Evolutionary conservation across 164 flowering plant species (phyloP), one percentile per base, ranked within the genome.

Genomic region (Vitis labrusca): DNA sequence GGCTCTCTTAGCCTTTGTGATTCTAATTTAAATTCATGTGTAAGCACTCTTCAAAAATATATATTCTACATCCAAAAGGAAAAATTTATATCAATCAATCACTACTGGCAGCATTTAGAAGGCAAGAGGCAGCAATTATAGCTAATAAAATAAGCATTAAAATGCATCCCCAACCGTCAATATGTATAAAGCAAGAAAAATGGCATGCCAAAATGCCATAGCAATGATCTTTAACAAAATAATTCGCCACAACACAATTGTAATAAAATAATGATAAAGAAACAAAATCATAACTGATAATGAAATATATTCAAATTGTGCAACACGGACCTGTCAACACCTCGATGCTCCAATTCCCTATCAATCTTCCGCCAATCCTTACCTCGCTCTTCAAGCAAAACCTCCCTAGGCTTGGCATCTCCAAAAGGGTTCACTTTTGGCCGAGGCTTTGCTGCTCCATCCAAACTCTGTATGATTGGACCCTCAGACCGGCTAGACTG

Each of bases 331-430:
- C 97, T 89, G 73, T 89, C 91, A 70, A 91, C 70, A 14, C 87
- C 65, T 9, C 92, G 88, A 68, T 83, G 94, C 84, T 94, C 97
- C 83, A 92, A 78, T 56, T 94, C 93, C 48, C 80, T 63, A 71
- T 94, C 98, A 62, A 91, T 87, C 87, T 94, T 94, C 65, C 97
- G 82, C 95, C 97, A 94, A 81, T 94, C 97, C 78, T 77, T 70
- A 29, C 97, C 97, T 59, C 86, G 81, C 78, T 88, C 86, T 70
- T 89, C 78, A 71, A 94, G 77, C 83, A 88, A 74, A 60, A 91
- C 79, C 54, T 94, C 98, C 71, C 97, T 78, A 17, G 97, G 98
- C 84, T 88, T 91, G 1, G 97, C 97, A 74, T 92, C 94, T n/a
- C 97, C 98, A 67, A 94, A 94, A 2, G 97, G 98, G 66, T 94